Conservation (phyloP, 371 early-diverging fungal species). For the Mortierella sp. region DNA sequence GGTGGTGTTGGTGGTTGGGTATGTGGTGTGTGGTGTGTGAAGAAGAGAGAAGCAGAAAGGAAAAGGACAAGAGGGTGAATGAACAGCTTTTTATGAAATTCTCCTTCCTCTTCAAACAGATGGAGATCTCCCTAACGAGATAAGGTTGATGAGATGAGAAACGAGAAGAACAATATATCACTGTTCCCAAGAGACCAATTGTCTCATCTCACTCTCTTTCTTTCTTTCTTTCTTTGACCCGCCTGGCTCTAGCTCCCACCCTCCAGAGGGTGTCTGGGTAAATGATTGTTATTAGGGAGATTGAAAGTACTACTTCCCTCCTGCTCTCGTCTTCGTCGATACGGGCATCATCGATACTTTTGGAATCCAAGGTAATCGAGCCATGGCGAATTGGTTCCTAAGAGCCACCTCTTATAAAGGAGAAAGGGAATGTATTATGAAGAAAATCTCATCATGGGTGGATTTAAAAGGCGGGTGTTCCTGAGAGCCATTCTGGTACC, state of each 20-base stretch:
- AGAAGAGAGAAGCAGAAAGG: neutral
- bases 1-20: too few relatives aligned
- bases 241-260: too few relatives aligned
- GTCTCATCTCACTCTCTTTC: neutral
- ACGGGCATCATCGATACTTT: neutral
- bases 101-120: neutral
- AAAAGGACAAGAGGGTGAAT: neutral
- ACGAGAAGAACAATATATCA: neutral
- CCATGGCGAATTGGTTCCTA: neutral
- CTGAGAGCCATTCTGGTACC: too few relatives aligned
- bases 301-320: too few relatives aligned
- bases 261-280: too few relatives aligned
- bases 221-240: too few relatives aligned
- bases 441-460: neutral
- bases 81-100: neutral
- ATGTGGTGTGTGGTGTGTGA: neutral
- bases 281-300: too few relatives aligned
- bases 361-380: neutral
- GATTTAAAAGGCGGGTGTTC: too few relatives aligned
- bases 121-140: neutral
- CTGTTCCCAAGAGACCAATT: neutral
- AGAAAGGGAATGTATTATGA: too few relatives aligned
- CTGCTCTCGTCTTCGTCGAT: too few relatives aligned
- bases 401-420: neutral
- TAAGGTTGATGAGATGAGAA: neutral